Base-by-base conservation (phyloP, 331 rosid genomes). In the Ulmus americana region DNA sequence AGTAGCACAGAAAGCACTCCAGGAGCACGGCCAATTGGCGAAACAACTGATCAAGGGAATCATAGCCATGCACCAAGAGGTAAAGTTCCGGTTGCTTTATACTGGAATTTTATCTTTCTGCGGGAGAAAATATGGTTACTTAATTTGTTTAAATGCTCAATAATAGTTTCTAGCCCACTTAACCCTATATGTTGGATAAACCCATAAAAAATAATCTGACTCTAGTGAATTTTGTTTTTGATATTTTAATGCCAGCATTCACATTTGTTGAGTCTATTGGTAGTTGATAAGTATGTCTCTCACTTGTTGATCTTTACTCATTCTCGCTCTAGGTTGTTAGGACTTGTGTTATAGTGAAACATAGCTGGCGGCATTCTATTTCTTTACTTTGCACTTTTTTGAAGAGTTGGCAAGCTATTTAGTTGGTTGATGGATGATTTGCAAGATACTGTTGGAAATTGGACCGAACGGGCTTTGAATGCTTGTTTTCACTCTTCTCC, bases 1-100 rank as follows among this genome's bases (percentile, higher is more conserved):
- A 87, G 95, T 73, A 82, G 88, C 76, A 68, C 75, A 48, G 95
- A 76, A 81, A 87, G 88, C 78, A 75, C 82, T 63, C 87, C 79
- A 6, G 80, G 72, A 78, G 76, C 84, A 53, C 70, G 40, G 28
- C 55, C 80, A 5, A 35, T 71, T 77, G 82, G 71, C 76, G 88
- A 80, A 79, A 76, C 88, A 52, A 72, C 70, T 74, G 86, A 82
- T 82, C 84, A 59, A 72, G 87, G 77, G 71, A 79, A 80, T 55
- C 80, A 46, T 68, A 70, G 10, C 64, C 90, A 74, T 74, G 77
- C 82, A 40, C 64, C 81, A 67, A 85, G 91, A 90, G 95, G 98
- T 85, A 75, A 77, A 80, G 18, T 63, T 74, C 65, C 40, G 61
- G 68, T 62, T 73, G 38, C 46, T 68, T 55, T 44, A 40, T 40